phyloP scores from a whole-genome alignment of 2,329 filamentous ascomycete genomes.

The Colletotrichum caudatum region DNA sequence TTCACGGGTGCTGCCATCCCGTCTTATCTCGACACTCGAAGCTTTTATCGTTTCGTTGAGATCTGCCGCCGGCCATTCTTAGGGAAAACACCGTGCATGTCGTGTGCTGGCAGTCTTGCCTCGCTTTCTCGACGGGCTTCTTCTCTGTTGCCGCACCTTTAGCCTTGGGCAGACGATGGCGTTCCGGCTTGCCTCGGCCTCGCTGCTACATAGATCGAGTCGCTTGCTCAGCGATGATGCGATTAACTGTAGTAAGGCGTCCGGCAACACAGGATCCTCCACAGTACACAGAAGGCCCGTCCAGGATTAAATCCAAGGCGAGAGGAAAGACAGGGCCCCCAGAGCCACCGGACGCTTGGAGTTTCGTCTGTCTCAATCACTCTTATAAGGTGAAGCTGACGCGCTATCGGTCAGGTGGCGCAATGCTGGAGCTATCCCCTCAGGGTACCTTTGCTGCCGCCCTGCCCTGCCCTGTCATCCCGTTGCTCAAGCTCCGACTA shows the following conservation, averaged over 20 bases:
- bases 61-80: constrained; percentile 13
- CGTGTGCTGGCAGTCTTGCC: constrained; percentile 10
- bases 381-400: constrained; percentile 16
- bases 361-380: constrained; percentile 11
- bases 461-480: constrained; percentile 8
- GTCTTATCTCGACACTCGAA: constrained; percentile 40
- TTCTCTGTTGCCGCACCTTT: not conserved
- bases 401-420: constrained; percentile 18
- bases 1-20: constrained; percentile 41
- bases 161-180: constrained; percentile 18
- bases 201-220: constrained; percentile 19
- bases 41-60: constrained; percentile 31
- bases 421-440: constrained; percentile 23
- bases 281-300: not conserved
- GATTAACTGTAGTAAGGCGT: constrained; percentile 33
- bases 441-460: constrained; percentile 20
- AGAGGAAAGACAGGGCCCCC: constrained; percentile 20
- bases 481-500: constrained; percentile 12
- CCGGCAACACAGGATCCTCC: not conserved
- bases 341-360: constrained; percentile 20
- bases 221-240: constrained; percentile 34
- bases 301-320: constrained; percentile 35
- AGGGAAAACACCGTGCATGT: not conserved
- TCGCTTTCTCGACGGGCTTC: constrained; percentile 4
- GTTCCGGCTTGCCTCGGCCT: constrained; percentile 15